These are phyloP conservation scores for Trifolium repens DNA, from an alignment of 306 rosid species.

Conservation along the genomic window DNA sequence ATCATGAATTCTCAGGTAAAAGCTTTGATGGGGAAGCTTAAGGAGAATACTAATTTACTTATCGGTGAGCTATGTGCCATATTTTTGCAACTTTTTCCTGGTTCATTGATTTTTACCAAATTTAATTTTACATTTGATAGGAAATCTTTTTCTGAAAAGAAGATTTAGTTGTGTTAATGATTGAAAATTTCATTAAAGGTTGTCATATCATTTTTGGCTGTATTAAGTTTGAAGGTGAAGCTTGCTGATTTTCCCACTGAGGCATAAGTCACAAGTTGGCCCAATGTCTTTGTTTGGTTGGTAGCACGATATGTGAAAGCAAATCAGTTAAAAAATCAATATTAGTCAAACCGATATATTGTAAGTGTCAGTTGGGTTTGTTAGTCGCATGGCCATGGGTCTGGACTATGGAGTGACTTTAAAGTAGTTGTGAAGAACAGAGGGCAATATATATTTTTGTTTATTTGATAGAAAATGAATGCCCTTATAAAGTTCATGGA, in stretches of 20 bases:
- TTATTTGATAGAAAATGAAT: neutral
- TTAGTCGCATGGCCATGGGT: neutral
- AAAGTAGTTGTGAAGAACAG: neutral
- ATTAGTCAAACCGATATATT: neutral
- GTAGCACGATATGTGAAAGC: neutral
- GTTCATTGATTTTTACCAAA: conserved; percentile 23
- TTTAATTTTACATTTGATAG: conserved; percentile 13
- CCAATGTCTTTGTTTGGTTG: neutral
- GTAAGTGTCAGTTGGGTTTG: neutral
- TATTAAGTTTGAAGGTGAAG: conserved; percentile 18
- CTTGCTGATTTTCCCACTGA: neutral
- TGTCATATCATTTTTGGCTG: conserved; percentile 18
- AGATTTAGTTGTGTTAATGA: conserved; percentile 10
- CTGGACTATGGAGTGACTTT: conserved; percentile 18
- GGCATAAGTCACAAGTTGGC: conserved; percentile 23
- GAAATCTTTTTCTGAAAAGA: neutral
- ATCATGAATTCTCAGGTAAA: conserved; percentile 63
- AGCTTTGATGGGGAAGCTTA: conserved; percentile 68
- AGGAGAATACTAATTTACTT: conserved; percentile 68
- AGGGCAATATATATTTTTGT: neutral
- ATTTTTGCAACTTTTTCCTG: conserved; percentile 24
- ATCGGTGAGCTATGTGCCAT: conserved; percentile 67
- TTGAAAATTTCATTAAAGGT: neutral
- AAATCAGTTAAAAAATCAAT: conserved; percentile 18
- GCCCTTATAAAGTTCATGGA: neutral